Evolutionary conservation across 176 grass and related monocot genomes (phyloP).

Genomic region (Musa acuminata): DNA sequence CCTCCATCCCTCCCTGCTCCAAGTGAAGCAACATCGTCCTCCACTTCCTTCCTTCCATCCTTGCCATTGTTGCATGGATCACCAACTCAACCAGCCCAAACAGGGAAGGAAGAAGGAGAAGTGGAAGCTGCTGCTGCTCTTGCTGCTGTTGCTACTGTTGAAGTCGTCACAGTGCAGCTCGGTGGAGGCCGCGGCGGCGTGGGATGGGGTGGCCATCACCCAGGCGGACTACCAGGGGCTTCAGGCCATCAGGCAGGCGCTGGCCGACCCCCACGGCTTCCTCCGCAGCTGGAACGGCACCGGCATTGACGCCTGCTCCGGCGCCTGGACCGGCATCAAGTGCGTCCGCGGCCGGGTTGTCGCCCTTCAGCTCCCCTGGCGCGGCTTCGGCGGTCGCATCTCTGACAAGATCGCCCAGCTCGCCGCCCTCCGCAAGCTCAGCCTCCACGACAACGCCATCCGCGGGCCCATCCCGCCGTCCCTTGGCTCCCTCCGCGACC

Average conservation of each 20-base stretch:
- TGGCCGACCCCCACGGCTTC: slow-evolving; percentile 53
- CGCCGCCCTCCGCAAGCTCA: slow-evolving; percentile 58
- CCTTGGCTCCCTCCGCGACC: slow-evolving; percentile 52
- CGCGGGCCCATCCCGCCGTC: slow-evolving; percentile 51
- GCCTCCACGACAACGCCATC: slow-evolving; percentile 84
- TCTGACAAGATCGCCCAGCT: slow-evolving; percentile 77
- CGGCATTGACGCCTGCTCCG: slow-evolving; percentile 81
- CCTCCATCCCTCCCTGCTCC: not conserved
- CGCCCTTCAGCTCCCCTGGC: slow-evolving; percentile 81
- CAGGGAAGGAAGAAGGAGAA: not conserved
- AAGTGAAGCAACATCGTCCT: not conserved
- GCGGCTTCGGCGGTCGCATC: slow-evolving; percentile 55
- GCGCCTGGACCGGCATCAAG: slow-evolving; percentile 72
- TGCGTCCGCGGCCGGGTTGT: slow-evolving; percentile 67
- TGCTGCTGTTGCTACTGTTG: not conserved
- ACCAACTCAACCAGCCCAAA: not conserved
- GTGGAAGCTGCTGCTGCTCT: not conserved
- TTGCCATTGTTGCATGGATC: not conserved
- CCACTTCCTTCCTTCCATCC: not conserved
- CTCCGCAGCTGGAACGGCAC: slow-evolving; percentile 85
- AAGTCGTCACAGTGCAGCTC: not conserved
- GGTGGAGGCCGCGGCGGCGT: not conserved
- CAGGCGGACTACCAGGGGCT: slow-evolving; percentile 73
- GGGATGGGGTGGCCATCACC: slow-evolving; percentile 64
- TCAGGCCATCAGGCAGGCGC: slow-evolving; percentile 54